Percentiles rank a stretch among this genome's conserved stretches.
phyloP scores from a whole-genome alignment of 2,329 filamentous ascomycete genomes.

The Orbilia oligospora region DNA sequence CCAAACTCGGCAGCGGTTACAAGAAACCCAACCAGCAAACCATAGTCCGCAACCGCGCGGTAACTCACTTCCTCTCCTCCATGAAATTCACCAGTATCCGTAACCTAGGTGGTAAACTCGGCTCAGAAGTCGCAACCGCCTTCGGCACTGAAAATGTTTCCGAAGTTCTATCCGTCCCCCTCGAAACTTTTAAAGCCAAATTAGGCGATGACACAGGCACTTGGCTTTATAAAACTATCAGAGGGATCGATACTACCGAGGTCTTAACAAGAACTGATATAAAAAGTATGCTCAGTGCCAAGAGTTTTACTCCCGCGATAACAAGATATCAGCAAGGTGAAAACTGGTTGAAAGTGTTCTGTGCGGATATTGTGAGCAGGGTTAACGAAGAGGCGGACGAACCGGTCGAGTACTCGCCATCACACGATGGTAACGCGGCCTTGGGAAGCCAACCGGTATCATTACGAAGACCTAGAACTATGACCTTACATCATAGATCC shows the following conservation, averaged over 20 bases:
- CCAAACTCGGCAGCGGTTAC: slow-evolving; percentile 90
- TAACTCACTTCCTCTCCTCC: slow-evolving; percentile 81
- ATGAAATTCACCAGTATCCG: slow-evolving; percentile 97
- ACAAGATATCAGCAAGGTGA: slow-evolving; percentile 81
- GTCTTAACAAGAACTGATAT: slow-evolving; percentile 93
- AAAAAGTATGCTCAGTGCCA: slow-evolving; percentile 97
- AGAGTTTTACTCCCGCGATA: slow-evolving; percentile 90
- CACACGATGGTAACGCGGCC: slow-evolving; percentile 68
- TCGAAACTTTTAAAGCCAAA: slow-evolving; percentile 82
- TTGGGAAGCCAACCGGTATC: slow-evolving; percentile 51
- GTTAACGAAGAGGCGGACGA: slow-evolving; percentile 88
- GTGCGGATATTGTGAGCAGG: slow-evolving; percentile 88
- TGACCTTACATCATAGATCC: slow-evolving; percentile 86
- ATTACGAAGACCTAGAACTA: slow-evolving; percentile 81
- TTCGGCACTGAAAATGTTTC: slow-evolving; percentile 86
- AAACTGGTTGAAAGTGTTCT: slow-evolving; percentile 91
- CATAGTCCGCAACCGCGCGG: slow-evolving; percentile 87
- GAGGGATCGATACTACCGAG: slow-evolving; percentile 88
- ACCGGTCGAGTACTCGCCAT: slow-evolving; percentile 74
- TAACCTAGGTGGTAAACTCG: slow-evolving; percentile 94
- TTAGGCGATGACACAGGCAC: slow-evolving; percentile 86
- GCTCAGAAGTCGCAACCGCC: slow-evolving; percentile 83
- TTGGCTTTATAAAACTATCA: slow-evolving; percentile 87
- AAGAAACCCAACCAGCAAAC: slow-evolving; percentile 97
- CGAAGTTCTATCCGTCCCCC: slow-evolving; percentile 79